Base-by-base conservation (phyloP, 2,329 filamentous ascomycete genomes). In the Chalaropsis thielavioides region DNA sequence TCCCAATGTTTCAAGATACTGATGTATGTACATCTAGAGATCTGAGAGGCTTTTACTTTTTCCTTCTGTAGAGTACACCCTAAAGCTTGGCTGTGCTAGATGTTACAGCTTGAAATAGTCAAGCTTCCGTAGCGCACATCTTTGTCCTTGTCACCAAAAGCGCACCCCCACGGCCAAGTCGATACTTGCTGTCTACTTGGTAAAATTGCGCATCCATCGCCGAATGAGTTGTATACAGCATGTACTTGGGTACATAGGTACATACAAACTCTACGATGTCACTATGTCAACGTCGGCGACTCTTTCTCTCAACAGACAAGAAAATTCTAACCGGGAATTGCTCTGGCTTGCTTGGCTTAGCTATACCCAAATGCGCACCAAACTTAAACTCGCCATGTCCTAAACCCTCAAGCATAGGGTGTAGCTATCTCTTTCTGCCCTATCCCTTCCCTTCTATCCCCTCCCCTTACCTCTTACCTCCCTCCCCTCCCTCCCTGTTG, bases 101-200 rank as follows among this genome's bases (percentile, higher is more conserved):
- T 56, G 51, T 56, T 56, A 56, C 51, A 56, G 51, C 11, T 56
- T 56, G 15, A 56, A 56, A 56, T 35, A 56, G 11, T 35, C 51
- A 56, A n/a, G 51, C 51, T 17, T 31, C 24, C 27, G 8, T 10
- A 22, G 11, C 19, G 41, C 41, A 44, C 41, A 44, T 13, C 41
- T 44, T 44, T 44, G 11, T 13, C 41, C 4, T 7, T 44, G 31
- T 35, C 31, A 7, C 3, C 7, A 35, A 35, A 35, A 35, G 31
- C 31, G 31, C 31, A 35, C 31, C 31, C 31, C 31, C 31, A 35
- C 31, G 31, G 31, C 31, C 31, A 35, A 7, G 31, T 35, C 31
- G 31, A 7, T 35, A 35, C 31, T 35, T 35, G 31, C 31, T 35
- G 7, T 7, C 31, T 35, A 35, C 31, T 3, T 35, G 31, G 31